A percentile compares a stretch with the other conserved stretches of the same genome.
phyloP scores from a whole-genome alignment of 768 basidiomycete species.

The Trichaptum fuscoviolaceum region DNA sequence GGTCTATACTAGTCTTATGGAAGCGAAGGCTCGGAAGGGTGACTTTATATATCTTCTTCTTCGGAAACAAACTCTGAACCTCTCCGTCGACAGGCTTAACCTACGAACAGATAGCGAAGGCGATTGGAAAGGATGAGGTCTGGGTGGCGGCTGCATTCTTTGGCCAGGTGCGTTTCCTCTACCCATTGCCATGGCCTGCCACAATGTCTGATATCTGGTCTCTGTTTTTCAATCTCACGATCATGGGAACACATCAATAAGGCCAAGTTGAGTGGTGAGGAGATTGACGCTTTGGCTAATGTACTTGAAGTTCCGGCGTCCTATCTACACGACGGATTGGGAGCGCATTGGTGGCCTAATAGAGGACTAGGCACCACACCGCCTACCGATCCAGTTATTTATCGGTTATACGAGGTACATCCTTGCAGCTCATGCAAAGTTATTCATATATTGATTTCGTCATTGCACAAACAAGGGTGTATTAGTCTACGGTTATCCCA shows the following conservation, averaged over 20 bases:
- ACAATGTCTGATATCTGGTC: neutral
- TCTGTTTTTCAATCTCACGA: neutral
- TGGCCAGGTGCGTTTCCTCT: constrained; percentile 50
- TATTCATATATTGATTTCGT: neutral
- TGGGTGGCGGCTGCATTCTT: constrained; percentile 83
- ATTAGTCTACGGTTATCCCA: constrained; percentile 71
- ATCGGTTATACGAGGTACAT: constrained; percentile 73
- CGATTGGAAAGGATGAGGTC: constrained; percentile 67
- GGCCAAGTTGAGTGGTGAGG: constrained; percentile 64
- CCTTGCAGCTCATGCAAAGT: neutral
- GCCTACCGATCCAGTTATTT: constrained; percentile 75
- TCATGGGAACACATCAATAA: constrained; percentile 20
- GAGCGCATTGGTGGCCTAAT: constrained; percentile 69
- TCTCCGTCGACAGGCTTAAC: constrained; percentile 43
- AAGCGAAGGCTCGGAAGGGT: constrained; percentile 68
- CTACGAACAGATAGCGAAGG: constrained; percentile 63
- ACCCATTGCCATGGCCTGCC: neutral
- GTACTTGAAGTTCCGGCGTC: constrained; percentile 43
- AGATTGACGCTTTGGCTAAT: constrained; percentile 47
- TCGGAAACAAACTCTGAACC: neutral
- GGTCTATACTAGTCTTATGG: constrained; percentile 45
- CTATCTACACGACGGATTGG: constrained; percentile 41
- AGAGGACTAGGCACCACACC: constrained; percentile 66
- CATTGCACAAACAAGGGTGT: constrained; percentile 40
- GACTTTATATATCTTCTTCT: neutral